Base-by-base conservation (phyloP, 2,329 filamentous ascomycete genomes). In the Aureobasidium uvarum region DNA sequence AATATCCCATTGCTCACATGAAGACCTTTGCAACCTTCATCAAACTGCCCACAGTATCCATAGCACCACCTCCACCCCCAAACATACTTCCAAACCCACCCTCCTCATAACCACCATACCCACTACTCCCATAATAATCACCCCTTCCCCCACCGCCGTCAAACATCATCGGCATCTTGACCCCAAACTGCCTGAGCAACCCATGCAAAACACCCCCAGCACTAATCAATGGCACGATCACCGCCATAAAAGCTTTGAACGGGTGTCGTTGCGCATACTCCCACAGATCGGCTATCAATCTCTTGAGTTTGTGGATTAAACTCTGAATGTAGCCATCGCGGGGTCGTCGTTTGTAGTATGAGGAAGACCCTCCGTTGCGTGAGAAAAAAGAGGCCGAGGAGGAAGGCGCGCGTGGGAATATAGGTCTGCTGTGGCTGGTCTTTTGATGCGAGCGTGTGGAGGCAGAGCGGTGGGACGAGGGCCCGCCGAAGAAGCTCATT, bases 181-280 rank as follows among this genome's bases (percentile, higher is more conserved):
- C 81, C 25, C 93, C 93, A 76, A 97, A 90, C 74, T 88, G 86
- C 43, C 86, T 85, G 52, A 96, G 84, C 51, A 97, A 81, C 54
- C 89, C 90, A 10, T 88, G 88, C 70, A 97, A 79, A 33, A 91
- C 89, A 38, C 94, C 94, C 60, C 91, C 91, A 11, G 75, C 75
- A 1, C 89, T 92, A 72, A 97, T 81, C 66, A 98, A 83, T 11
- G 94, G 94, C 84, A 97, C 86, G 72, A 97, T 84, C 68, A 96
- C 68, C 92, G 85, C 81, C 80, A 97, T 90, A 80, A 97, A 90
- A 55, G 96, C 90, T 79, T 96, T 96, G 74, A 92, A 79, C 0
- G 93, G 94, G 79, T 97, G 89, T 43, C 86, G 84, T 74, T 91
- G 89, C 72, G 91, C 89, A 79, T 94, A 96, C 75, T 88, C 85